phyloP scores from a whole-genome alignment of 257 asterid genomes.

The Solanum chmielewskii region DNA sequence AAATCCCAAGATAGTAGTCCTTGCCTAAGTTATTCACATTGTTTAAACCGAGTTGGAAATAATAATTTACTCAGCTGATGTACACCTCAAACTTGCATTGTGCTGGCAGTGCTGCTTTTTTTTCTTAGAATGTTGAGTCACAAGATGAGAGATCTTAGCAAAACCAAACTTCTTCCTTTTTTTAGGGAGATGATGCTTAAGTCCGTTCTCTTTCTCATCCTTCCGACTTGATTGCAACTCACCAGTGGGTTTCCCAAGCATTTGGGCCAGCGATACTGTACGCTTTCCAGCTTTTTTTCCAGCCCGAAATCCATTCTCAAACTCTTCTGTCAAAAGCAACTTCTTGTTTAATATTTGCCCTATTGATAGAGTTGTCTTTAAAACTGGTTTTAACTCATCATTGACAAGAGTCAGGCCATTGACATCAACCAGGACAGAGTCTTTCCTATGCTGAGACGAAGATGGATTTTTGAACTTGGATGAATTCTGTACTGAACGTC shows the following conservation, averaged over 20 bases:
- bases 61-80: not conserved
- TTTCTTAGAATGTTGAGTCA: constrained; percentile 63
- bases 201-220: constrained; percentile 35
- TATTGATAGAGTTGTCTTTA: constrained; percentile 49
- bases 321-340: constrained; percentile 66
- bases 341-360: constrained; percentile 64
- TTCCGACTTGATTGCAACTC: constrained; percentile 13
- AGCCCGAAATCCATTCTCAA: constrained; percentile 25
- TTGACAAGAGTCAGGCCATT: constrained; percentile 32
- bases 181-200: constrained; percentile 17
- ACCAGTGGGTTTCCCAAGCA: constrained; percentile 43
- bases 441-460: constrained; percentile 38
- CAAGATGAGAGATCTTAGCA: constrained; percentile 58
- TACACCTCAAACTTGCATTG: constrained; percentile 10
- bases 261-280: constrained; percentile 67
- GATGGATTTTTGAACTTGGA: constrained; percentile 58
- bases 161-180: constrained; percentile 86
- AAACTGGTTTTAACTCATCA: constrained; percentile 39
- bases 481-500: constrained; percentile 36
- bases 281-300: constrained; percentile 29
- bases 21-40: not conserved
- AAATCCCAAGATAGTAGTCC: not conserved
- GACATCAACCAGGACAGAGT: constrained; percentile 40
- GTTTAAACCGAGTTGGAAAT: not conserved
- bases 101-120: constrained; percentile 25